Conservation (phyloP, 2,329 filamentous ascomycete genomes). For the Leptodontidium sp. region DNA sequence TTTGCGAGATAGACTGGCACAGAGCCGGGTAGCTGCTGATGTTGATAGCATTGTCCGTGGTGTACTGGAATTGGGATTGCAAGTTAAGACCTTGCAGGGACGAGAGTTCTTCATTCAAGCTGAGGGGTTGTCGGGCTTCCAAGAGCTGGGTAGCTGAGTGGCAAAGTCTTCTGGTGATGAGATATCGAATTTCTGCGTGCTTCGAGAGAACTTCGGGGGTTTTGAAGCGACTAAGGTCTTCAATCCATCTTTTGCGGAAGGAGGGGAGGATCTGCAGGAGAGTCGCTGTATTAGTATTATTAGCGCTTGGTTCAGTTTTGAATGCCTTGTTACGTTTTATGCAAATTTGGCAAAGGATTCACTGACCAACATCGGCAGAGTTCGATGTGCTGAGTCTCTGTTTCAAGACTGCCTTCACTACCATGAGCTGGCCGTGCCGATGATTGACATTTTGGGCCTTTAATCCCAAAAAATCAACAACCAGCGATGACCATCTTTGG, state of each 20-base stretch:
- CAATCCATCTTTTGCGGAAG: background rate
- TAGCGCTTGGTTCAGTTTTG: background rate
- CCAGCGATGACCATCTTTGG: conserved; percentile 56
- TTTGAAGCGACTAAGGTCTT: background rate
- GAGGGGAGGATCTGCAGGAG: background rate
- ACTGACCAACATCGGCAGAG: background rate
- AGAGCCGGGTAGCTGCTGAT: background rate
- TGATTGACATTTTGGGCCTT: conserved; percentile 55
- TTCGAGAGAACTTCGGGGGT: background rate
- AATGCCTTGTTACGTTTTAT: background rate
- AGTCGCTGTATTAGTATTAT: background rate
- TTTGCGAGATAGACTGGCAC: background rate
- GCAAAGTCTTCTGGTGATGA: background rate
- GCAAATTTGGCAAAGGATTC: background rate
- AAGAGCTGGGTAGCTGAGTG: background rate
- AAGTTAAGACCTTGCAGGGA: background rate
- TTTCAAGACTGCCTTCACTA: conserved; percentile 55
- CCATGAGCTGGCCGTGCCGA: conserved; percentile 65
- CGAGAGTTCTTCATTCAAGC: background rate
- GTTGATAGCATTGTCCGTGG: background rate
- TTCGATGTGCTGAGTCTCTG: background rate
- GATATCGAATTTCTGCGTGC: background rate
- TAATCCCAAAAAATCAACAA: conserved; percentile 43
- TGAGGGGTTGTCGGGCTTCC: background rate
- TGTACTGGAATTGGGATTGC: background rate